Evolutionary conservation across 1,139 yeast genomes (phyloP), one percentile per base, ranked within the genome.

Genomic region (Sugiyamaella xylanicola): DNA sequence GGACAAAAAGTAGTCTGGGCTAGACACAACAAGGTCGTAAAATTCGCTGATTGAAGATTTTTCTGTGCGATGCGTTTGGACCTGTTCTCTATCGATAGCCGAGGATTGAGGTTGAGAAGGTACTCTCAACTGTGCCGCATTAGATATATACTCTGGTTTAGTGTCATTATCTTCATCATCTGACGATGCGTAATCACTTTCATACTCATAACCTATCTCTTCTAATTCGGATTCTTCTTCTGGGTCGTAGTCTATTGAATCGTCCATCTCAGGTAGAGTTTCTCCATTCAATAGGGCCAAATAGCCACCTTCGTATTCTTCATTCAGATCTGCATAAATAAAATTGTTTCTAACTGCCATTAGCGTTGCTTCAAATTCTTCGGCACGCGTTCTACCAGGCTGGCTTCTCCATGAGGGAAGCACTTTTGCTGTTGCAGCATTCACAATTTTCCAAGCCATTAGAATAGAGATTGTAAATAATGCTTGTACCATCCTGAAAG

Each of bases 241-340:
- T 9, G 66, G 66, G 16, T 35, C 54, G 44, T 59, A 65, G 44
- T 64, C 68, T 16, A 21, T 54, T 7, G 69, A 65, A 44, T 59
- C 59, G 43, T 65, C 69, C 50, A 59, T 46, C 2, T 66, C 68
- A 3, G 69, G 66, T 19, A 65, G 58, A 15, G 59, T 32, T 13
- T 58, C 61, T 1, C 68, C 68, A 36, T 59, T 51, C 8, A 65
- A 59, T 25, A 65, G 57, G 2, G 47, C 46, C 32, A 56, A 40
- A 41, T 65, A 63, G 9, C 61, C 61, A 1, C 46, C 47, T 29
- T 53, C 56, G 41, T 54, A 57, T 13, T 57, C 61, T 20, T 56
- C 61, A 39, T 56, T 51, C 35, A 61, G 48, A 4, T 53, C 53
- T 2, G 59, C 53, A 48, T 63, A 62, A 13, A 63, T 56, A 20